Base-by-base conservation (phyloP, 345 rosid genomes). In the Melastoma malabathricum region DNA sequence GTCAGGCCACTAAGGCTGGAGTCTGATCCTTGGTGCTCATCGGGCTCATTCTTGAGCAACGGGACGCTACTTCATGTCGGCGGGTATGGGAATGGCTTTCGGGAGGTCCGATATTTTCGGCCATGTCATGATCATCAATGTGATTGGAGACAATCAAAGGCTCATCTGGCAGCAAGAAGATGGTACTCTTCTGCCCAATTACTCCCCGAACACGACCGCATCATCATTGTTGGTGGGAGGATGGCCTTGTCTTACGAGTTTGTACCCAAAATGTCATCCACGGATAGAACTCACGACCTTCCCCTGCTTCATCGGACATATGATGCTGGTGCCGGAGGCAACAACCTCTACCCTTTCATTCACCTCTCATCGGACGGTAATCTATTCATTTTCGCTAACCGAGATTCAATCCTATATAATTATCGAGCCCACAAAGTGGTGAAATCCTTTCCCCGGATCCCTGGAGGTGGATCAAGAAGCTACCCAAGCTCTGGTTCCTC, bases 401-500 rank as follows among this genome's bases (percentile, higher is more conserved):
- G 66, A 6, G 72, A 68, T 23, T 74, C 88, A 0, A 54, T 81
- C 20, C 60, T 75, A 16, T 78, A 69, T 51, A 51, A 73, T 56
- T 64, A 75, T 48, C 50, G 51, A 29, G 54, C 41, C 8, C 63
- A 71, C 50, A 43, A 17, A 25, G 75, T 76, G 10, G 45, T 76
- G 46, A 70, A 56, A 46, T 54, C 50, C 2, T 76, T 69, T 44
- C 89, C 89, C 17, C 52, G 58, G 48, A 67, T 76, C 47, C 72
- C 72, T 0, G 83, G 83, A 1, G 53, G 44, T 18, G 84, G 78
- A n/a, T 66, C 83, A 4, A 58, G 83, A 46, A 76, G 68, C 67
- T 82, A 76, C 54, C 85, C 85, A 1, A 69, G 81, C 20, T 71
- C 79, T 1, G 86, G 85, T 0, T 72, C 77, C 15, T 74, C 83